A percentile compares a stretch with the other conserved stretches of the same genome.
Evolutionary conservation across 2,329 filamentous ascomycete genomes (phyloP).

Genomic region (Sporothrix schenckii): DNA sequence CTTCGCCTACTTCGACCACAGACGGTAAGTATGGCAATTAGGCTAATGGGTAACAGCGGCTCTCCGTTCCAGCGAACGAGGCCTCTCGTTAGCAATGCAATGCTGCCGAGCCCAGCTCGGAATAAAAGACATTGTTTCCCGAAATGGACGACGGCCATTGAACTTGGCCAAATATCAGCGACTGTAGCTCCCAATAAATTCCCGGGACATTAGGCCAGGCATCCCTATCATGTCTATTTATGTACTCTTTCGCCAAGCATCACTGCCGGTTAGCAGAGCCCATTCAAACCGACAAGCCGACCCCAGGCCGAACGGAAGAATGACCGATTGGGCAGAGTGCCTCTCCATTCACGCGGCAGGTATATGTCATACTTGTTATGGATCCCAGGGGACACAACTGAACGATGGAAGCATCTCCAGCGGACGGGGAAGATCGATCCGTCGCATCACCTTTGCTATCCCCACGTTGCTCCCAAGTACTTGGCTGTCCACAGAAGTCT

Average conservation of each 20-base stretch:
- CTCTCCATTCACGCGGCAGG: constrained; percentile 20
- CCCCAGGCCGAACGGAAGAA: constrained; percentile 4
- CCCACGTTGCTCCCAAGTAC: neutral
- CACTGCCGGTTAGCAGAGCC: neutral
- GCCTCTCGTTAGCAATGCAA: neutral
- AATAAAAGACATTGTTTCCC: constrained; percentile 17
- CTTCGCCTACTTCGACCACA: neutral
- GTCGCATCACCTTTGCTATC: neutral
- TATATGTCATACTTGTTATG: constrained; percentile 1
- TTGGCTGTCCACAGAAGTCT: neutral
- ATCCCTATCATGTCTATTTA: constrained; percentile 8
- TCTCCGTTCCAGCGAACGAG: constrained; percentile 20
- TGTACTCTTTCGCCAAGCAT: neutral
- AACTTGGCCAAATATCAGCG: neutral
- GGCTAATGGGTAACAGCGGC: constrained; percentile 23
- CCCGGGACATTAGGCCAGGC: constrained; percentile 10
- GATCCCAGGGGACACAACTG: neutral
- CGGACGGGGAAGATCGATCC: neutral
- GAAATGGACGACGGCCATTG: neutral
- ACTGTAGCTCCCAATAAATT: neutral
- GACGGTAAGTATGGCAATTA: neutral
- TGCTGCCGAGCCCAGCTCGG: constrained; percentile 24
- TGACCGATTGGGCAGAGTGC: neutral
- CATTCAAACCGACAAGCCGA: neutral
- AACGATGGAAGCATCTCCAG: neutral